phyloP scores from a whole-genome alignment of 306 rosid species.

The Prunus fruticosa region DNA sequence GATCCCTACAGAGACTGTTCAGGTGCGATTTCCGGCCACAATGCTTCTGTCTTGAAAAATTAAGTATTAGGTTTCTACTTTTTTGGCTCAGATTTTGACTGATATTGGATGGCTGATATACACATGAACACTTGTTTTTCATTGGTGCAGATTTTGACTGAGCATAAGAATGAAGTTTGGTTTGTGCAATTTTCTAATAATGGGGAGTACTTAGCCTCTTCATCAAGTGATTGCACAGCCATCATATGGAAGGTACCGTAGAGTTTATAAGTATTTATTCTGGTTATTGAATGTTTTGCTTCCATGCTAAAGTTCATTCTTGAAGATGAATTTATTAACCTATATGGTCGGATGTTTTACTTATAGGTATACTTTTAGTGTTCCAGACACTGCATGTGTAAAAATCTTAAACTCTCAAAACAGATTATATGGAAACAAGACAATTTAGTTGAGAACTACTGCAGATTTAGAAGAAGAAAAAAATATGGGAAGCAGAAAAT shows the following conservation, averaged over 20 bases:
- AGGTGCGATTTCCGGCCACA: slow-evolving; percentile 45
- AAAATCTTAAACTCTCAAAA: background rate
- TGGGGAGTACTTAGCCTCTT: slow-evolving; percentile 83
- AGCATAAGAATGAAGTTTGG: slow-evolving; percentile 91
- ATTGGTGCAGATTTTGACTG: slow-evolving; percentile 73
- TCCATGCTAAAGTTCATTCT: slow-evolving; percentile 10
- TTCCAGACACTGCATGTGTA: background rate
- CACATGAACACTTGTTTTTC: slow-evolving; percentile 18
- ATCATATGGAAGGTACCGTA: slow-evolving; percentile 85
- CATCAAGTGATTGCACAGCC: slow-evolving; percentile 83
- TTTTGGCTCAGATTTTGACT: background rate
- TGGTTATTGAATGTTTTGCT: slow-evolving; percentile 10
- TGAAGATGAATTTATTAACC: background rate
- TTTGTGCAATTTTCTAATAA: slow-evolving; percentile 87
- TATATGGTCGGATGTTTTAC: background rate
- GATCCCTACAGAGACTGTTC: slow-evolving; percentile 72
- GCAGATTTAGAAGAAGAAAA: background rate
- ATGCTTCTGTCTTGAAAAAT: slow-evolving; percentile 7
- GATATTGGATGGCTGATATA: slow-evolving; percentile 3
- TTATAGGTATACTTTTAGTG: no score
- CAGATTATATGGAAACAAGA: background rate
- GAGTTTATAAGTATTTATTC: slow-evolving; percentile 11
- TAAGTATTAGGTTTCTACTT: background rate
- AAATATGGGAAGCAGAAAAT: background rate
- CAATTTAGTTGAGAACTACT: background rate